Percentiles rank a stretch among this genome's conserved stretches.
Conservation (phyloP, 2,329 filamentous ascomycete genomes). For the Chrysoporthe deuterocubensis region DNA sequence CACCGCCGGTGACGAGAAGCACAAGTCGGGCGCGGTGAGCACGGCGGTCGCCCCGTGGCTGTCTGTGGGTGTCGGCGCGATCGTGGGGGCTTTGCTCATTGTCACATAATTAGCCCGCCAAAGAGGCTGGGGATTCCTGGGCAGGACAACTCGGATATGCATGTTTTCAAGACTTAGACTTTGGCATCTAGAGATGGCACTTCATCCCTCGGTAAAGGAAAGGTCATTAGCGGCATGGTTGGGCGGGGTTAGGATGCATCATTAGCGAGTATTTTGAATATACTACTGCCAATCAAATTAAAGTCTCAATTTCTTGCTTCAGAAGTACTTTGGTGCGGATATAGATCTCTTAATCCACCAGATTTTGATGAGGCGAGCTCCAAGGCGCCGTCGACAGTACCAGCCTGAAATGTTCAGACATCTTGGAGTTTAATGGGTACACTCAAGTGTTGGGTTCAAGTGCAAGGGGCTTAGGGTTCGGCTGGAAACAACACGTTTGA, state of each 20-base stretch:
- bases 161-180: not conserved
- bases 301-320: not conserved
- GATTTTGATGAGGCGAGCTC: no score
- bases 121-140: not conserved
- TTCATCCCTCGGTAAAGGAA: not conserved
- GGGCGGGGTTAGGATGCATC: not conserved
- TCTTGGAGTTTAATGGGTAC: no score
- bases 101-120: not conserved
- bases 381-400: no score
- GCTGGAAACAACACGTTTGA: no score
- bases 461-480: no score
- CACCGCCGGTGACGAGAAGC: not conserved
- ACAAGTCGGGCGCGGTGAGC: not conserved
- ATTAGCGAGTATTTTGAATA: not conserved
- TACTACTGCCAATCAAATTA: not conserved
- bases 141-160: not conserved
- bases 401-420: no score
- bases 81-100: not conserved
- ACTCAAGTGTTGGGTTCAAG: no score
- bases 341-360: no score
- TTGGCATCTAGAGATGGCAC: not conserved
- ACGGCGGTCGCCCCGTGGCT: not conserved
- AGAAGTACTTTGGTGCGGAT: not conserved
- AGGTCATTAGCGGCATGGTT: not conserved
- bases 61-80: not conserved